These are phyloP conservation scores for Paecilomyces sp. DNA, from an alignment of 2,329 filamentous ascomycete genomes.

Conservation along the genomic window DNA sequence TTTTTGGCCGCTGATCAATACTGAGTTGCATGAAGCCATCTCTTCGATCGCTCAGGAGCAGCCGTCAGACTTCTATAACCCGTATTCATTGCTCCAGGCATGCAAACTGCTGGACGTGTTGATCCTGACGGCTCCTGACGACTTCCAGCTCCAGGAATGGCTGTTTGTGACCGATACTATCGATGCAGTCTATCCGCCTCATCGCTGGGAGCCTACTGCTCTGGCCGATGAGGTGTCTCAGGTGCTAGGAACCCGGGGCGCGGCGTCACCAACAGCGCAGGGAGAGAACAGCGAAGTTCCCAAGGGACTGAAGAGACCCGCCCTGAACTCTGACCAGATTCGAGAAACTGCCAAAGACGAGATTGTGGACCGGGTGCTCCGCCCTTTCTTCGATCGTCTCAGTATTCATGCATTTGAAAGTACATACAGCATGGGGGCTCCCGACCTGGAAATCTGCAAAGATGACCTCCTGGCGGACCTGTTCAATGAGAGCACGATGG, in stretches of 20 bases:
- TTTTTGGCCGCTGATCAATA: conserved; percentile 84
- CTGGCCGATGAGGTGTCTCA: conserved; percentile 81
- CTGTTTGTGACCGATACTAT: conserved; percentile 95
- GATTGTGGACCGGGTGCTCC: conserved; percentile 68
- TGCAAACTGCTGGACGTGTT: conserved; percentile 89
- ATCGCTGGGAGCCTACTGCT: conserved; percentile 61
- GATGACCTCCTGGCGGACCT: conserved; percentile 63
- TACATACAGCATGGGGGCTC: conserved; percentile 72
- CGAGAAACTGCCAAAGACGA: conserved; percentile 50
- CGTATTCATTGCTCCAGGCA: conserved; percentile 72
- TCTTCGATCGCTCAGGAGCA: conserved; percentile 65
- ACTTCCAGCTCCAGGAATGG: conserved; percentile 98
- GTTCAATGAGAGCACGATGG: conserved; percentile 66
- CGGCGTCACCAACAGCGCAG: conserved; percentile 15
- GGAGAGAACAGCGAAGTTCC: conserved; percentile 22
- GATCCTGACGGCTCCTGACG: conserved; percentile 80
- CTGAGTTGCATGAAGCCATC: conserved; percentile 74
- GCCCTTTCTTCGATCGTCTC: conserved; percentile 83
- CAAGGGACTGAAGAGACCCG: conserved; percentile 29
- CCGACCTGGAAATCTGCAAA: conserved; percentile 60
- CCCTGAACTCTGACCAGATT: conserved; percentile 40
- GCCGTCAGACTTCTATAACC: conserved; percentile 69
- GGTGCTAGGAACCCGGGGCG: conserved; percentile 52
- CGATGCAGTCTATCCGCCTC: conserved; percentile 81
- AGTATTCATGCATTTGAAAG: conserved; percentile 93